Percentiles rank a stretch among this genome's conserved stretches.
These are phyloP conservation scores for Pseudopithomyces maydicus DNA, from an alignment of 2,329 filamentous ascomycete genomes.

Conservation along the genomic window DNA sequence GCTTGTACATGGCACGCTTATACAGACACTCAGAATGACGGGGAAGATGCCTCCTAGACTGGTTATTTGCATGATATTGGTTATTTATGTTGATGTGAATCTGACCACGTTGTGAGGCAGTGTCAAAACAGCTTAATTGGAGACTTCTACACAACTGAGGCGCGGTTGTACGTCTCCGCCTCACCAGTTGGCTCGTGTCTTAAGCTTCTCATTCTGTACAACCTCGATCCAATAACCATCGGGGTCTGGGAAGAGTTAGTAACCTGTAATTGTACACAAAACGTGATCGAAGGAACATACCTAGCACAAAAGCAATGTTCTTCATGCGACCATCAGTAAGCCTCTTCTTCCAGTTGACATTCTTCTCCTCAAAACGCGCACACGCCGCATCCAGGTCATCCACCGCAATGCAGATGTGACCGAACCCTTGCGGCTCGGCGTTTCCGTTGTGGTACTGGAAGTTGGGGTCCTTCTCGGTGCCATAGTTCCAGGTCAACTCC, in stretches of 20 bases:
- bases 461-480: conserved; percentile 80
- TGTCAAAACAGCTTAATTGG: not conserved
- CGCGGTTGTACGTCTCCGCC: not conserved
- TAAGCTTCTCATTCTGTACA: conserved; percentile 77
- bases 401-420: conserved; percentile 86
- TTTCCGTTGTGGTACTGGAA: conserved; percentile 96
- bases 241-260: conserved; percentile 55
- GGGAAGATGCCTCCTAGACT: too few species aligned
- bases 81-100: not conserved
- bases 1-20: not conserved
- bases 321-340: conserved; percentile 91
- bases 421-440: conserved; percentile 87
- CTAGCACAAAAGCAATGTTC: conserved; percentile 89
- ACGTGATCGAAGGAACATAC: conserved; percentile 24
- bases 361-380: conserved; percentile 78
- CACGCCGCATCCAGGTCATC: conserved; percentile 91
- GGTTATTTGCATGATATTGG: not conserved
- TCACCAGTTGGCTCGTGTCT: conserved; percentile 49
- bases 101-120: not conserved
- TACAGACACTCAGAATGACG: not conserved
- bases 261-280: not conserved
- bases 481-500: conserved; percentile 85
- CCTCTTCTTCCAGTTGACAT: conserved; percentile 92
- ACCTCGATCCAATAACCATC: conserved; percentile 83
- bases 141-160: not conserved